These are phyloP conservation scores for Eimeria falciformis DNA, from an alignment of 169 alveolate genomes.

Conservation along the genomic window DNA sequence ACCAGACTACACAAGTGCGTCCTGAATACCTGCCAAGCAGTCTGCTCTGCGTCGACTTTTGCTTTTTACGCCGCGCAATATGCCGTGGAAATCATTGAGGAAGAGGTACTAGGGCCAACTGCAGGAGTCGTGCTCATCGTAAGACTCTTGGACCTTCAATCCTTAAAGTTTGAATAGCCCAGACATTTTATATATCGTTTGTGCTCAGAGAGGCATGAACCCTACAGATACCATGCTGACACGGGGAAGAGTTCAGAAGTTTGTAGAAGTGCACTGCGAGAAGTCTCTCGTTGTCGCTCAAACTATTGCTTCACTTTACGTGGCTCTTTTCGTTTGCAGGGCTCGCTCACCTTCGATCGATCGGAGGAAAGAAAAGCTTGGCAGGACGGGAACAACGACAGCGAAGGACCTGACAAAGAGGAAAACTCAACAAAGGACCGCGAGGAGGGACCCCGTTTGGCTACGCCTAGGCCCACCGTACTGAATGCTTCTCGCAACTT, in stretches of 20 bases:
- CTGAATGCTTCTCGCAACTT: constrained; percentile 15
- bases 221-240: no score
- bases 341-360: constrained; percentile 68
- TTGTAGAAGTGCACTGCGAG: no score
- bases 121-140: constrained; percentile 57
- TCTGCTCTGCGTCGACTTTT: constrained; percentile 58
- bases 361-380: background rate
- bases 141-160: background rate
- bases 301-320: no score
- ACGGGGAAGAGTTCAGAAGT: no score
- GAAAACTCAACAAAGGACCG: background rate
- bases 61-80: constrained; percentile 62
- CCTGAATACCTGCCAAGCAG: constrained; percentile 67
- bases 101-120: constrained; percentile 57
- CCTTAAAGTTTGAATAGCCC: no score
- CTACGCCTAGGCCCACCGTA: constrained; percentile 13
- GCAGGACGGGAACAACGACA: background rate
- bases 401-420: background rate
- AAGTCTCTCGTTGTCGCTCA: no score
- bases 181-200: no score
- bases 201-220: no score
- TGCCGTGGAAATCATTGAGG: constrained; percentile 65
- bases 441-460: background rate
- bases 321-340: constrained; percentile 49
- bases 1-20: constrained; percentile 66